Evolutionary conservation across 345 rosid genomes (phyloP).

Genomic region (Populus ilicifolia): DNA sequence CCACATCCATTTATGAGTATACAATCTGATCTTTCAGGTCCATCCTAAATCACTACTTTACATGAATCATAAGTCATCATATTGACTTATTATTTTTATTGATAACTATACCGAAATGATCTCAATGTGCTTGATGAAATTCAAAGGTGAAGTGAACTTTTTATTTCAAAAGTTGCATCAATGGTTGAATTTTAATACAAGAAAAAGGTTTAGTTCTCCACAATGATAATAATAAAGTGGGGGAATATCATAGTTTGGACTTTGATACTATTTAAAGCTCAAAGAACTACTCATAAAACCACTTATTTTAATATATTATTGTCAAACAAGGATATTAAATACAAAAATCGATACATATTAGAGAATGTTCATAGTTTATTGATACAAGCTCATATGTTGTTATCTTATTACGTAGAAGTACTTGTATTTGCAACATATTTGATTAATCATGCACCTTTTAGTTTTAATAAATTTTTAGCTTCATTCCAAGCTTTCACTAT

Average conservation of each 20-base stretch:
- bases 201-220: background rate
- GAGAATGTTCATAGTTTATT: background rate
- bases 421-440: background rate
- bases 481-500: background rate
- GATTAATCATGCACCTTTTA: background rate
- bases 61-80: accelerated
- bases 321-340: background rate
- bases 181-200: background rate
- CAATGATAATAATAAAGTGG: background rate
- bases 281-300: background rate
- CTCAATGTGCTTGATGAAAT: too few species aligned
- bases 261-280: background rate
- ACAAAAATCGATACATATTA: background rate
- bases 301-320: background rate
- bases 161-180: too few species aligned
- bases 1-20: background rate
- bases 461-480: background rate
- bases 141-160: too few species aligned
- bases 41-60: too few species aligned
- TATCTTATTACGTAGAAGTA: background rate
- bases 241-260: background rate
- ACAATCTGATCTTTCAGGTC: too few species aligned
- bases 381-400: background rate
- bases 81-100: too few species aligned
- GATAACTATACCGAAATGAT: too few species aligned